Evolutionary conservation across 148 eudicot species (phyloP).

Genomic region (Cornus suecica): DNA sequence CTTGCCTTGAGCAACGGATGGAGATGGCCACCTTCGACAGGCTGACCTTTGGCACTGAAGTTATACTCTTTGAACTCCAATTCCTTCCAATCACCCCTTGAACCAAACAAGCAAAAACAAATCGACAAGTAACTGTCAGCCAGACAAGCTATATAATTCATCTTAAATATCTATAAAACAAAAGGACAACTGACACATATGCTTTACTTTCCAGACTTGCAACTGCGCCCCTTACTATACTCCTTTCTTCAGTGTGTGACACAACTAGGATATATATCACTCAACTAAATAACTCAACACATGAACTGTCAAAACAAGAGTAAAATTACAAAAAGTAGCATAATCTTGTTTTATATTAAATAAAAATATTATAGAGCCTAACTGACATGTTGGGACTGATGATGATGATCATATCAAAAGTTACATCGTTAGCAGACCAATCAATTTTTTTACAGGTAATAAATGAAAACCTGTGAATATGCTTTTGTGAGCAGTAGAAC

Average conservation of each 20-base stretch:
- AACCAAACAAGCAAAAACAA: conserved; percentile 9
- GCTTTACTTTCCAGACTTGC: neutral
- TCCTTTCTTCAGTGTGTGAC: too few species aligned
- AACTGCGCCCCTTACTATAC: neutral
- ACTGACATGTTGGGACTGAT: neutral
- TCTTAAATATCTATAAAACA: too few species aligned
- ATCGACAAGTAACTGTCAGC: conserved; percentile 4
- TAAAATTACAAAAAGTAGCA: neutral
- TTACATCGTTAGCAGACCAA: neutral
- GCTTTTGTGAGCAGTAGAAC: too few species aligned
- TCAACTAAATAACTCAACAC: too few species aligned
- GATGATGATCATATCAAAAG: neutral
- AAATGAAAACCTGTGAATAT: too few species aligned
- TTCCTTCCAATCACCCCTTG: conserved; percentile 83
- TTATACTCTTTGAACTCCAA: conserved; percentile 88
- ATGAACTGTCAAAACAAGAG: neutral
- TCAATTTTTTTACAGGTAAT: neutral
- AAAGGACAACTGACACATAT: too few species aligned
- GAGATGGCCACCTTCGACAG: conserved; percentile 78
- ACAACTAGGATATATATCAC: too few species aligned
- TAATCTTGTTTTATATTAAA: too few species aligned
- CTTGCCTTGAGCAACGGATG: conserved; percentile 93
- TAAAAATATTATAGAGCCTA: neutral
- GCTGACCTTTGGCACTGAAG: conserved; percentile 85
- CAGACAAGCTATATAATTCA: neutral